Evolutionary conservation across 2,329 filamentous ascomycete species (phyloP).

Genomic region (Talaromyces sp.): DNA sequence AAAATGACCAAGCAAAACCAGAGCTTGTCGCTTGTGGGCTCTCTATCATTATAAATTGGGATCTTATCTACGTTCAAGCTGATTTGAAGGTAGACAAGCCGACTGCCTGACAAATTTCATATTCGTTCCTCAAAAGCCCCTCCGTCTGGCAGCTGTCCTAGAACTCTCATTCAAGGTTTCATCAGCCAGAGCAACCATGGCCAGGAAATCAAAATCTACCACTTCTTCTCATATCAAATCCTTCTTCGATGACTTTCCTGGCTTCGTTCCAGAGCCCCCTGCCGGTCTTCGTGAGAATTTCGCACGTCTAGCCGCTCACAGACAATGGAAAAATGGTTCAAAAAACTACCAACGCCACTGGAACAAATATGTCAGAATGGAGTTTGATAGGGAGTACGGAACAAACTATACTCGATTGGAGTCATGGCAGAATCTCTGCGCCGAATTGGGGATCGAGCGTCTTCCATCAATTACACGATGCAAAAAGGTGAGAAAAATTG

Average conservation of each 20-base stretch:
- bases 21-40: too few relatives aligned
- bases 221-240: background rate
- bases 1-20: background rate
- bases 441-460: slow-evolving; percentile 22
- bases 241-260: slow-evolving; percentile 20
- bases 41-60: background rate
- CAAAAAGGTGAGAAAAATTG: slow-evolving; percentile 23
- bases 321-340: slow-evolving; percentile 24
- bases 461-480: slow-evolving; percentile 27
- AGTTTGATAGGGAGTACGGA: slow-evolving; percentile 24
- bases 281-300: slow-evolving; percentile 24
- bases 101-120: background rate
- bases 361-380: slow-evolving; percentile 21
- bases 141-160: background rate
- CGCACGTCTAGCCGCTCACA: slow-evolving; percentile 18
- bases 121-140: background rate
- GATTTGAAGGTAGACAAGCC: background rate
- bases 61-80: background rate
- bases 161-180: background rate
- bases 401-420: slow-evolving; percentile 17
- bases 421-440: slow-evolving; percentile 26
- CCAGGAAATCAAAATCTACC: background rate
- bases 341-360: slow-evolving; percentile 24
- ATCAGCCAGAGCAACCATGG: background rate
- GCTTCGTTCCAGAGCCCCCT: slow-evolving; percentile 18